Evolutionary conservation across 164 flowering plant species (phyloP).

Genomic region (Aristolochia fimbriata): DNA sequence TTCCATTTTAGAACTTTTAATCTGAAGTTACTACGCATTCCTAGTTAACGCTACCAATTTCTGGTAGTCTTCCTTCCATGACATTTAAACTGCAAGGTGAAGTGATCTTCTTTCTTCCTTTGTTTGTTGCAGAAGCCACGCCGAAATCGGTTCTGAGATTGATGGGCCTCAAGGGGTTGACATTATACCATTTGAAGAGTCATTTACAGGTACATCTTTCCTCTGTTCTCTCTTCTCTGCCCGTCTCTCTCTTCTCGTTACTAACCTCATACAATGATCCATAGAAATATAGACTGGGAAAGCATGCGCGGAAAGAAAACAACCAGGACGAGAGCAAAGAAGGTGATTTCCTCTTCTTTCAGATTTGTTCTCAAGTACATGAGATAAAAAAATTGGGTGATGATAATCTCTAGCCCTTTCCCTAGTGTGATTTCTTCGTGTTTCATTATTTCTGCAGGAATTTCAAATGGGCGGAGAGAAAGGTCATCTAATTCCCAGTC

Average conservation of each 20-base stretch:
- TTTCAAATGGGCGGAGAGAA: slow-evolving; percentile 24
- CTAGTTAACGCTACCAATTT: too few species aligned
- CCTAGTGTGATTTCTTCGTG: not conserved
- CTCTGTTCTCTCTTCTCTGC: not conserved
- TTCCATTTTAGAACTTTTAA: too few species aligned
- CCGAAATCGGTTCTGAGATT: slow-evolving; percentile 74
- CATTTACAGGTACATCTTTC: slow-evolving; percentile 65
- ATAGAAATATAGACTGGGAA: slow-evolving; percentile 87
- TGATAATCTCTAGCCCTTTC: too few species aligned
- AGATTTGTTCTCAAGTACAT: too few species aligned
- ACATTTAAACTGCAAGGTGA: too few species aligned
- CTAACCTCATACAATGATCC: not conserved
- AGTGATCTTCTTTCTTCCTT: not conserved
- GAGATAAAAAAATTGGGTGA: too few species aligned
- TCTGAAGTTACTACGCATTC: too few species aligned
- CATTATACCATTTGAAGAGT: slow-evolving; percentile 85
- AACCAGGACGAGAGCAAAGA: slow-evolving; percentile 31
- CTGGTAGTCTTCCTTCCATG: too few species aligned
- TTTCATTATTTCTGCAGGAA: slow-evolving; percentile 16
- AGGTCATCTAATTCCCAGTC: slow-evolving; percentile 21
- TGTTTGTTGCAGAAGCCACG: slow-evolving; percentile 59
- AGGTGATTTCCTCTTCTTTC: slow-evolving; percentile 8
- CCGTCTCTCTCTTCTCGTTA: not conserved
- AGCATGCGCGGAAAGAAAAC: slow-evolving; percentile 38
- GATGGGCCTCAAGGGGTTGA: slow-evolving; percentile 90